Base-by-base conservation (phyloP, 805 yeast genomes). In the Wickerhamiella domercqiae region DNA sequence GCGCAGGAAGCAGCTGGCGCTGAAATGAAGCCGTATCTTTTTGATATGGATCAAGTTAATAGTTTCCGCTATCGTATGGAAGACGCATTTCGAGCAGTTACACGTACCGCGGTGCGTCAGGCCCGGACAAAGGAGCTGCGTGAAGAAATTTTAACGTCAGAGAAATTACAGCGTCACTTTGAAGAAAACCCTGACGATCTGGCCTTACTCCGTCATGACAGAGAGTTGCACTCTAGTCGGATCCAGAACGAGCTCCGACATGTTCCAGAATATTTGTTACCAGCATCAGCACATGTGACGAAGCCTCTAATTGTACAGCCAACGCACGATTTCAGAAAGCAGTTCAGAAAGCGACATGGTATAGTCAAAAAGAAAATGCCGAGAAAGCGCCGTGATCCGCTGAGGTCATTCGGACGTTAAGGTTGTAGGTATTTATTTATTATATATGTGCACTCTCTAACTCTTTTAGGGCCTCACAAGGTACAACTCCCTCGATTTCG, bases 181-280 rank as follows among this genome's bases (percentile, higher is more conserved):
- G 95, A 87, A 57, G 97, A 90, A 54, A 90, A 90, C 54, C 98
- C 98, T 5, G 93, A 82, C 53, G 98, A 90, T 60, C 68, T 90
- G 50, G 73, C 74, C 16, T 73, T 79, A 37, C 70, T 90, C 54
- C 78, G 95, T 54, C 98, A 90, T 53, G 98, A 90, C 55, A 80
- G 77, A 51, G 94, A 80, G 47, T 56, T 82, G 40, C 93, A 86
- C 52, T 75, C 87, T 7, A 65, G 86, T 1, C 72, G 93, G 57
- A 70, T 75, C 4, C 95, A 86, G 56, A 62, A 71, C 22, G 94
- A 90, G 53, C 66, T 90, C 62, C 86, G 82, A 56, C 71, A 93
- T 56, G 87, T 90, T 21, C 98, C 98, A 1, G 84, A 81, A 32
- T 90, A 90, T 52, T 64, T 90, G 47, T 62, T 90, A 44, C 97